Evolutionary conservation across 1,284 basidiomycete genomes (phyloP).

Genomic region (Exobasidium cylindrosporum): DNA sequence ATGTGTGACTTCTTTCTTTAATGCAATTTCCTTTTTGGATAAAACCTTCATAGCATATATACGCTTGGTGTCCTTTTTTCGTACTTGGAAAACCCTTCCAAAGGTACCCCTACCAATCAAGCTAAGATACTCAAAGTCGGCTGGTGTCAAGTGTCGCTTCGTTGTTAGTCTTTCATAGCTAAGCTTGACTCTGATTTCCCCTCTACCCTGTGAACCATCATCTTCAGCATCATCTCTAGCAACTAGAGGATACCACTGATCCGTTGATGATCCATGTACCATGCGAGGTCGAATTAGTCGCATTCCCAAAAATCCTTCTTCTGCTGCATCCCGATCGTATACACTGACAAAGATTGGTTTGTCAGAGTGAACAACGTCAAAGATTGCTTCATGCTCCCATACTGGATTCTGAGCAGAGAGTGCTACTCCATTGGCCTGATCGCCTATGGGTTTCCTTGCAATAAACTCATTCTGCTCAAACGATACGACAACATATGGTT

Average conservation of each 20-base stretch:
- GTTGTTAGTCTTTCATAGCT: slow-evolving; percentile 68
- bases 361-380: slow-evolving; percentile 84
- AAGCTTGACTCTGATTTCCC: slow-evolving; percentile 91
- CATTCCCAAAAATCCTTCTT: slow-evolving; percentile 82
- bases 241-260: slow-evolving; percentile 90
- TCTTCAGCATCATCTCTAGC: slow-evolving; percentile 39
- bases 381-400: slow-evolving; percentile 95
- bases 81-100: slow-evolving; percentile 94
- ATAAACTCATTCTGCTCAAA: slow-evolving; percentile 99
- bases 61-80: slow-evolving; percentile 93
- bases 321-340: slow-evolving; percentile 83
- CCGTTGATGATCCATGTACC: slow-evolving; percentile 85
- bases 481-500: slow-evolving; percentile 93
- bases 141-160: slow-evolving; percentile 53
- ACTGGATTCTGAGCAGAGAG: slow-evolving; percentile 77
- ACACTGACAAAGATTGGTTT: slow-evolving; percentile 85
- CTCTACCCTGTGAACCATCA: slow-evolving; percentile 52
- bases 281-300: slow-evolving; percentile 86
- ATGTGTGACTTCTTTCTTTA: slow-evolving; percentile 98
- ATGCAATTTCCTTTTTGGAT: slow-evolving; percentile 96
- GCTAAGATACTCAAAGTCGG: slow-evolving; percentile 96
- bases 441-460: slow-evolving; percentile 83
- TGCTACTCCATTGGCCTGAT: slow-evolving; percentile 61
- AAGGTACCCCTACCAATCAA: slow-evolving; percentile 98
- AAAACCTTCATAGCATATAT: slow-evolving; percentile 99